phyloP scores from a whole-genome alignment of 2,329 filamentous ascomycete species.

The Pseudomassariella vexata region DNA sequence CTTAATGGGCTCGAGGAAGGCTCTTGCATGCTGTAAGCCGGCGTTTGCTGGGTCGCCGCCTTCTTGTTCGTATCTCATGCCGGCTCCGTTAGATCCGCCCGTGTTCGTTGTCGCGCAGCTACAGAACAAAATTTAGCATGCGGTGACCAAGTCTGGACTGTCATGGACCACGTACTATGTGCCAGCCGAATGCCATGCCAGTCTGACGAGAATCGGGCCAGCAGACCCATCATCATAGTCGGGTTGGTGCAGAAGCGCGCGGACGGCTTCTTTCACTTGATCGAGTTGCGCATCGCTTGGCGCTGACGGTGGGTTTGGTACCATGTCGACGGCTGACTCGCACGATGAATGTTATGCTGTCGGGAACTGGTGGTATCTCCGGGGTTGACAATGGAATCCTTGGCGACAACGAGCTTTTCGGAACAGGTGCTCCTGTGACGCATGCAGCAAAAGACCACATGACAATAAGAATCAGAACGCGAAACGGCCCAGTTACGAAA shows the following conservation, averaged over 20 bases:
- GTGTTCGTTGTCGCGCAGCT: slow-evolving; percentile 51
- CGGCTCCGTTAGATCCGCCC: slow-evolving; percentile 59
- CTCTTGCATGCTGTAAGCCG: slow-evolving; percentile 56
- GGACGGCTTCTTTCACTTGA: slow-evolving; percentile 46
- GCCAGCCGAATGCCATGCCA: slow-evolving; percentile 61
- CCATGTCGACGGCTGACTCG: too few species aligned
- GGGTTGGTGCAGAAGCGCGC: slow-evolving; percentile 49
- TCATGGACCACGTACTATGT: too few species aligned
- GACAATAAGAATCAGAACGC: too few species aligned
- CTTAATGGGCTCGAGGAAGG: slow-evolving; percentile 60
- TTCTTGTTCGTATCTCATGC: slow-evolving; percentile 60
- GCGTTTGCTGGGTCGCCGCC: slow-evolving; percentile 61
- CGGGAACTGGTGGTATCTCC: too few species aligned
- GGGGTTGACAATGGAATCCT: too few species aligned
- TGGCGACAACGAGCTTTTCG: too few species aligned
- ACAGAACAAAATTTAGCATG: too few species aligned
- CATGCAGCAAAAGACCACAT: too few species aligned
- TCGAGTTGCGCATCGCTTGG: slow-evolving; percentile 19
- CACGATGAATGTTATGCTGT: too few species aligned
- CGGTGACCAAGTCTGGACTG: too few species aligned
- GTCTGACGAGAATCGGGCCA: slow-evolving; percentile 56
- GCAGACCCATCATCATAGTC: slow-evolving; percentile 61
- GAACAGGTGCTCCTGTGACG: too few species aligned
- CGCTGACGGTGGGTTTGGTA: slow-evolving; percentile 1
- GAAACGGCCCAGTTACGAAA: too few species aligned